Base-by-base conservation (phyloP, 352 stramenopile genomes). In the Phytophthora vignae region DNA sequence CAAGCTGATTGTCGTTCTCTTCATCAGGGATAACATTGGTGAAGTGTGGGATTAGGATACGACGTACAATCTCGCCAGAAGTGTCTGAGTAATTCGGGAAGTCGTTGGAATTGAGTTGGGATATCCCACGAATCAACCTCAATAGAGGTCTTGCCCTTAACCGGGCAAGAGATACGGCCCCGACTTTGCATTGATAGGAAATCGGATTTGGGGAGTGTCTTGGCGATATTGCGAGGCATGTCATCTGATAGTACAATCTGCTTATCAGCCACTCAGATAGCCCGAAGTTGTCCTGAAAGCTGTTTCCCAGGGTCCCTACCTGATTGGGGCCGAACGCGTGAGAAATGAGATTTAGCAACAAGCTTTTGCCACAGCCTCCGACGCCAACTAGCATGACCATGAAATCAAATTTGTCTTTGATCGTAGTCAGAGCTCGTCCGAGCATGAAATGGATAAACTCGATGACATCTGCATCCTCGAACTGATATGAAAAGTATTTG, bases 361-460 rank as follows among this genome's bases (percentile, higher is more conserved):
- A 15, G 5, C 9, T 15, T 12, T 58, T 58, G 8, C 53, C 53
- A 14, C 7, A 9, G 2, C 53, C 53, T 2, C 53, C 53, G 7
- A 46, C 14, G 4, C 53, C 53, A 44, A 58, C 7, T 1, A 58
- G 27, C 27, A 58, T 46, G 12, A 58, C 29, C 53, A 58, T 58
- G 29, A 58, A 58, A 17, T 58, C 53, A 58, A 58, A 58, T 9
- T 58, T 58, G 17, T 58, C 53, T 8, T 44, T 42, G 10, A 58
- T 29, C 12, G 10, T 58, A 4, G 53, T 46, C 11, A 58, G 12
- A 4, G 17, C 7, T 15, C 53, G 53, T 7, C 53, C 53, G 44
- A 58, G 10, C 53, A 58, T 58, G 29, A 58, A 58, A 17, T 58
- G 44, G 4, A 58, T 58, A 8, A 58, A 58, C 17, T 58, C 53